Conservation (phyloP, 1,284 basidiomycete species). For the Heterobasidion annosum region DNA sequence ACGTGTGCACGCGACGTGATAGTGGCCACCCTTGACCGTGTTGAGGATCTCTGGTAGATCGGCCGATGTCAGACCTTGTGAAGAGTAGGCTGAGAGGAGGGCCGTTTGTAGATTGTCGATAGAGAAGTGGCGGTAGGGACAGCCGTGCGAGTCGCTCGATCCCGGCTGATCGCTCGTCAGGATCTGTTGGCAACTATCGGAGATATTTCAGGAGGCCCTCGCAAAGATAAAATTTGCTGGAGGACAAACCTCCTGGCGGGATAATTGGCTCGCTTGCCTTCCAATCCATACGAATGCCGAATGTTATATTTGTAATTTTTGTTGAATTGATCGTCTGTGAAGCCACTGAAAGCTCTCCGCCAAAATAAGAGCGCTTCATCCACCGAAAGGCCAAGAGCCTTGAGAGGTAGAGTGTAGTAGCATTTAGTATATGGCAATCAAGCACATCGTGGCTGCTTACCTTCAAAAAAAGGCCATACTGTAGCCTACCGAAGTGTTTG, state of each 20-base stretch:
- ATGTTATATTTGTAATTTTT: constrained; percentile 99
- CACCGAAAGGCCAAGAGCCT: constrained; percentile 90
- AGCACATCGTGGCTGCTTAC: constrained; percentile 24
- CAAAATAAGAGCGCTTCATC: constrained; percentile 96
- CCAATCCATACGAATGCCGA: constrained; percentile 90
- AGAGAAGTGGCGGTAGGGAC: constrained; percentile 91
- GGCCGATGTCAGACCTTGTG: constrained; percentile 46
- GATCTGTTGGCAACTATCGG: constrained; percentile 81
- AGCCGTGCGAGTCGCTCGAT: constrained; percentile 77
- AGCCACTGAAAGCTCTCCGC: constrained; percentile 76
- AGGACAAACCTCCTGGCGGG: constrained; percentile 73
- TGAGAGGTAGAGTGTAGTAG: constrained; percentile 1
- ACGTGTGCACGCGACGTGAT: constrained; percentile 94
- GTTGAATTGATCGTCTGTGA: constrained; percentile 94
- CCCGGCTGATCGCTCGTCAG: constrained; percentile 73
- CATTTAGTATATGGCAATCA: no score
- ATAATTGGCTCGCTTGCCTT: constrained; percentile 93
- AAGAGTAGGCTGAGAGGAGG: constrained; percentile 67
- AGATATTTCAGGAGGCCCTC: background rate
- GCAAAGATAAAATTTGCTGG: constrained; percentile 7
- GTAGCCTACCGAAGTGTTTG: constrained; percentile 88
- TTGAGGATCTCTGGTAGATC: constrained; percentile 87
- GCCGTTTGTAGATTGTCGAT: constrained; percentile 78
- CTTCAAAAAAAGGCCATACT: constrained; percentile 95
- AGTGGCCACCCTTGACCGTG: constrained; percentile 78